phyloP scores from a whole-genome alignment of 2,329 filamentous ascomycete genomes.

The Thielaviopsis euricoi region DNA sequence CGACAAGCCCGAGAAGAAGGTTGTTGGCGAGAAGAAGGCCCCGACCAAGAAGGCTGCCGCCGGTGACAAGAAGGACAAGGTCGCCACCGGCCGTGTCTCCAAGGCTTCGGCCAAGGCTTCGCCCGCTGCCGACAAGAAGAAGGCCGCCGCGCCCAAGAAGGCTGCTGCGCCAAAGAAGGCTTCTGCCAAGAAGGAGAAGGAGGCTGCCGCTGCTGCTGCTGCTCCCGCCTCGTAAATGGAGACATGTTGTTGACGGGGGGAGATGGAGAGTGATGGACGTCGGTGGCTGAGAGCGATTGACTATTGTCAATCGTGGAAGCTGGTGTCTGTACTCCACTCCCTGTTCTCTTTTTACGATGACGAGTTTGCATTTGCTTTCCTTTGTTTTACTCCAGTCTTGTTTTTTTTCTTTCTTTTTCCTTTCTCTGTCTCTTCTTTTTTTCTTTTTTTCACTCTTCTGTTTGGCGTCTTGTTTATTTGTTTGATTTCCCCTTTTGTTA shows the following conservation, averaged over 20 bases:
- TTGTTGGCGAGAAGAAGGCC: not conserved
- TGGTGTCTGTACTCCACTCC: not conserved
- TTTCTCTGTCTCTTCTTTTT: not conserved
- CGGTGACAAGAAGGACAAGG: conserved; percentile 19
- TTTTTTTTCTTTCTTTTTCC: not conserved
- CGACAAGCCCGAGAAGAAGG: not conserved
- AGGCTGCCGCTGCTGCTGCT: conserved; percentile 4
- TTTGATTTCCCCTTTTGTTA: not conserved
- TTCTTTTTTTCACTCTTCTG: not conserved
- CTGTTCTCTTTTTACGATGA: not conserved
- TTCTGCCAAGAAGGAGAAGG: conserved; percentile 8
- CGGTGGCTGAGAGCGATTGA: not conserved
- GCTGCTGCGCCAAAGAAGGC: conserved; percentile 29
- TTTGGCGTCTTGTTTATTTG: not conserved
- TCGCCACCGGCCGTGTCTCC: conserved; percentile 16
- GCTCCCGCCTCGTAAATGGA: conserved; percentile 1
- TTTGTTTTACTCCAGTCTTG: conserved; percentile 2
- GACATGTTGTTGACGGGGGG: not conserved
- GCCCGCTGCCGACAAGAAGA: conserved; percentile 16
- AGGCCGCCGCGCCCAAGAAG: conserved; percentile 27
- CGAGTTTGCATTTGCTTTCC: not conserved
- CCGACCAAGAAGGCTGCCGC: conserved; percentile 16
- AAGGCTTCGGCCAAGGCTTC: conserved; percentile 16
- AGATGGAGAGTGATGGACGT: too few species aligned
- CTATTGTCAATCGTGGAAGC: not conserved